phyloP scores from a whole-genome alignment of 192 early-diverging fungal genomes.

The Backusella tuberculispora region DNA sequence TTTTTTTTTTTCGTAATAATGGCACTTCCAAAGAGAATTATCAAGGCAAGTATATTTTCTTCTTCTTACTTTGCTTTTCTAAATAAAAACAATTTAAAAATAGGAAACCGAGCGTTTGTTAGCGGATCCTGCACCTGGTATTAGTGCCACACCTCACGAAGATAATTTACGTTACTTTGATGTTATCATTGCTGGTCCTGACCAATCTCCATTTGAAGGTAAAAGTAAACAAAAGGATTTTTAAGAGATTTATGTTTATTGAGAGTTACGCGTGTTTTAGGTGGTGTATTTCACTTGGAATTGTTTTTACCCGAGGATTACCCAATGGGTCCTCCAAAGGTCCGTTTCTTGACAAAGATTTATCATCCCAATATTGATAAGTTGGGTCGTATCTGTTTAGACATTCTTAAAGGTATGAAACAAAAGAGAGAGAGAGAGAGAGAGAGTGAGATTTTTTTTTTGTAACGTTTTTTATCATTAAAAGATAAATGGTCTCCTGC shows the following conservation, averaged over 20 bases:
- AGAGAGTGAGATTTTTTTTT: background rate
- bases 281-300: conserved; percentile 92
- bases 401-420: conserved; percentile 90
- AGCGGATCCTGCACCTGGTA: conserved; percentile 94
- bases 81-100: background rate
- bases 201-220: conserved; percentile 96
- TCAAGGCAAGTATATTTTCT: conserved; percentile 48
- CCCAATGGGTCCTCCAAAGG: conserved; percentile 98
- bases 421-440: background rate
- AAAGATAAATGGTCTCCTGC: conserved; percentile 99
- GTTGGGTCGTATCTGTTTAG: conserved; percentile 95
- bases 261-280: conserved; percentile 29
- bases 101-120: conserved; percentile 96
- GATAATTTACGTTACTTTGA: conserved; percentile 98
- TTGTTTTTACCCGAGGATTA: conserved; percentile 97
- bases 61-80: background rate
- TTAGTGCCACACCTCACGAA: conserved; percentile 85
- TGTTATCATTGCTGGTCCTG: conserved; percentile 90
- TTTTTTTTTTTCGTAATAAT: conserved; percentile 25
- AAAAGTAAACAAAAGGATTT: conserved; percentile 17
- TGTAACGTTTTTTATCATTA: background rate
- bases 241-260: background rate
- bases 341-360: conserved; percentile 97
- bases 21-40: conserved; percentile 57
- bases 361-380: conserved; percentile 99